phyloP scores from a whole-genome alignment of 2,329 filamentous ascomycete genomes.

The Aspergillus aculeatinus region DNA sequence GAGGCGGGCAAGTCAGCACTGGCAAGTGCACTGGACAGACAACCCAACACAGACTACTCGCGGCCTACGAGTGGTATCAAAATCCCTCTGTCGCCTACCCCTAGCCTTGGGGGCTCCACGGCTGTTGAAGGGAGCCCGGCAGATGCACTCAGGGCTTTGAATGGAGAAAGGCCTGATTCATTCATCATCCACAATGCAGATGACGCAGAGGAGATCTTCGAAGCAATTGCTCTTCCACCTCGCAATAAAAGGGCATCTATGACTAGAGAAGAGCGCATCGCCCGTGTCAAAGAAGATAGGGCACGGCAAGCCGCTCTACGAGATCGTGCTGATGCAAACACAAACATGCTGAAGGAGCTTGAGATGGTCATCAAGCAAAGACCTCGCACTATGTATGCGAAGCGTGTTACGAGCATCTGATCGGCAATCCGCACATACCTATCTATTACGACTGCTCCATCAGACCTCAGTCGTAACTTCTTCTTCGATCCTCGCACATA shows the following conservation, averaged over 20 bases:
- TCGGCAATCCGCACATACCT: neutral
- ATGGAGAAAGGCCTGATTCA: constrained; percentile 58
- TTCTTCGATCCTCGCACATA: constrained; percentile 8
- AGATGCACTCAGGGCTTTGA: constrained; percentile 75
- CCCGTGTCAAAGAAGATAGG: constrained; percentile 84
- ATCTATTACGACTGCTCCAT: neutral
- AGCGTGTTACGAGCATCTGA: constrained; percentile 47
- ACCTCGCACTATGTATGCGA: constrained; percentile 40
- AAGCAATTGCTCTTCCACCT: constrained; percentile 77
- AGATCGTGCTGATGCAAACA: constrained; percentile 76
- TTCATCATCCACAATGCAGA: constrained; percentile 30
- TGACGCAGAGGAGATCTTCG: constrained; percentile 77
- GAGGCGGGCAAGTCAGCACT: constrained; percentile 82
- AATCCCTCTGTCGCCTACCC: constrained; percentile 46
- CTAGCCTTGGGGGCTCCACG: constrained; percentile 47
- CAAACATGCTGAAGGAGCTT: constrained; percentile 87
- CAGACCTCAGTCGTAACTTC: neutral
- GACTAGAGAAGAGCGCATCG: constrained; percentile 82
- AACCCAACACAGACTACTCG: constrained; percentile 64
- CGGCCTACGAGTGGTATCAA: constrained; percentile 49
- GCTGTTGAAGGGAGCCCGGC: constrained; percentile 58
- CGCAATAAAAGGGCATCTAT: constrained; percentile 65
- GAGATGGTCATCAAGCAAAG: constrained; percentile 78
- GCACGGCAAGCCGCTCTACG: constrained; percentile 68
- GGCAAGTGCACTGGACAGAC: constrained; percentile 75